Conservation (phyloP, 148 eudicot species). For the Nyssa sinensis region DNA sequence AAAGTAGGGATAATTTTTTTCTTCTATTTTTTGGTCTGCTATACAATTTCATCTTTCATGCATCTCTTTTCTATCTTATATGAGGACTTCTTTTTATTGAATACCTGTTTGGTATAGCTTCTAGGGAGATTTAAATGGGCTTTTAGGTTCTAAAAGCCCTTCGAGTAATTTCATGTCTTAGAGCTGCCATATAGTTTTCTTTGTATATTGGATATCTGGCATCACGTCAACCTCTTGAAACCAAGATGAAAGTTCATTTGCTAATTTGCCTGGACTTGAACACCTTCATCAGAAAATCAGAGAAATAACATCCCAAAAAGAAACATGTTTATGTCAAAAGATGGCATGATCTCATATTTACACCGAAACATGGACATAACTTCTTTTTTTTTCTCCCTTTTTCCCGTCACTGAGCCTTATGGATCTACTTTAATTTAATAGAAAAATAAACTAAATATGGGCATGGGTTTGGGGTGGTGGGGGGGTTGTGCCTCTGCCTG, state of each 20-base stretch:
- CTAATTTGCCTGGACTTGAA: background rate
- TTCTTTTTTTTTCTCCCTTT: background rate
- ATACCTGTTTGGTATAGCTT: too few relatives aligned
- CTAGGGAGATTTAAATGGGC: too few relatives aligned
- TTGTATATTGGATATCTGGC: background rate
- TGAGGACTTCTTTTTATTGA: too few relatives aligned
- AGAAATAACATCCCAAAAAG: background rate
- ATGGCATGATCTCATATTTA: background rate
- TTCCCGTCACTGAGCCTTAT: background rate
- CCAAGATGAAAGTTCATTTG: background rate
- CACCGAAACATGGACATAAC: background rate
- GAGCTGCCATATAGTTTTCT: too few relatives aligned
- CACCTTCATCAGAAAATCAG: too few relatives aligned
- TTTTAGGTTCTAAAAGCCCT: too few relatives aligned
- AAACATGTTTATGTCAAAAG: background rate
- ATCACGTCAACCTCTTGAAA: background rate
- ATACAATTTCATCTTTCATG: too few relatives aligned
- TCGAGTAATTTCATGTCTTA: too few relatives aligned
- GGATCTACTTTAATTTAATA: too few relatives aligned
- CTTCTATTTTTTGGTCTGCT: too few relatives aligned
- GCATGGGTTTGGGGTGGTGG: background rate
- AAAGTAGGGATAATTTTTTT: too few relatives aligned
- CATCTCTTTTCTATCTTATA: too few relatives aligned
- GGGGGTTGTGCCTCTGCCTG: background rate
- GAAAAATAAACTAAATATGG: background rate